Percentiles rank a stretch among this genome's conserved stretches.
These are phyloP conservation scores for Haberlea rhodopensis DNA, from an alignment of 257 asterid species.

Conservation along the genomic window DNA sequence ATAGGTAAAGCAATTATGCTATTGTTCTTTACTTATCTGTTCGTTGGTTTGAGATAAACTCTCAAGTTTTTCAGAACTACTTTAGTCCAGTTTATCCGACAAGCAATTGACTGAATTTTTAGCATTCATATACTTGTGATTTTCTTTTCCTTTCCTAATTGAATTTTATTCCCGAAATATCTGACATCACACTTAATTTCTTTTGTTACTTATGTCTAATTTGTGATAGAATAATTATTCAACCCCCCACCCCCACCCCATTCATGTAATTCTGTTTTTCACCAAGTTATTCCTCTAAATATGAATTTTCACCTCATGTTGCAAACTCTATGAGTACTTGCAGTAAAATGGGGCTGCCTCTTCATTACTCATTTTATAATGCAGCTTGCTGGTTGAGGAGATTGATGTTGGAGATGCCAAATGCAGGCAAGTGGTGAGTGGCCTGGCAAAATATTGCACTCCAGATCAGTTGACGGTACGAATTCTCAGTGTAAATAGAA, in stretches of 20 bases:
- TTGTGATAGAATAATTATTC: neutral
- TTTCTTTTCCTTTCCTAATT: neutral
- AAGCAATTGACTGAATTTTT: neutral
- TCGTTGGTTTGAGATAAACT: neutral
- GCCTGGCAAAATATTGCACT: constrained; percentile 79
- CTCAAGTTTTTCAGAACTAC: neutral
- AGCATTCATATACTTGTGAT: neutral
- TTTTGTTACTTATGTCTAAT: constrained; percentile 7
- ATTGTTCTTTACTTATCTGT: too few relatives aligned
- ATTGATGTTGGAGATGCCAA: constrained; percentile 91
- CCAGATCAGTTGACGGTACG: constrained; percentile 85
- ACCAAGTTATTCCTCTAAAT: too few relatives aligned
- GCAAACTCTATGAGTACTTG: neutral
- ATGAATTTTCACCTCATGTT: constrained; percentile 3
- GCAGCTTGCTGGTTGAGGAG: constrained; percentile 96
- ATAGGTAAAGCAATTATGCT: constrained; percentile 49
- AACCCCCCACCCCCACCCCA: neutral
- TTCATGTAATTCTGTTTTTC: neutral
- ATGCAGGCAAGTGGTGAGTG: constrained; percentile 95
- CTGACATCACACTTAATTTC: neutral
- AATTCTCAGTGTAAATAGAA: constrained; percentile 10
- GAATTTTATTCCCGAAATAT: neutral
- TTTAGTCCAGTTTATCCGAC: neutral
- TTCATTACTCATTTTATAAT: constrained; percentile 21
- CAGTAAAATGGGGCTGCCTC: constrained; percentile 14